Percentiles rank a stretch among this genome's conserved stretches.
Conservation (phyloP, 2,329 filamentous ascomycete species). For the Curvularia sp. region DNA sequence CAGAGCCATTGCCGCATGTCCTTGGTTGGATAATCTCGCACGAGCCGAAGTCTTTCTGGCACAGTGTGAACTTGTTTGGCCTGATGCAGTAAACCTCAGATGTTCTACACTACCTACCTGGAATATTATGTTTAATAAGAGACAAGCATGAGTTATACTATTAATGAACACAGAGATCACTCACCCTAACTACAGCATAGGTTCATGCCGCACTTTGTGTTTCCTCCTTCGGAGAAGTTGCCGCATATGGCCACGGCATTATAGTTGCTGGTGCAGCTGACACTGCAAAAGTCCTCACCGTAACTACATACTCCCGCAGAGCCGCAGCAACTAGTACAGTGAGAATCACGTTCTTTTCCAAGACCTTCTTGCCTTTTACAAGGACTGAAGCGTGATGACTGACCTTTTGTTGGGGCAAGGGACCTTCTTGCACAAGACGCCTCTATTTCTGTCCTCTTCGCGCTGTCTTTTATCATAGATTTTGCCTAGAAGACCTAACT, state of each 20-base stretch:
- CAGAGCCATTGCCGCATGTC: background rate
- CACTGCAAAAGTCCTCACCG: slow-evolving; percentile 17
- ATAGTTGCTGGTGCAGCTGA: slow-evolving; percentile 8
- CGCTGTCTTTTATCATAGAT: slow-evolving; percentile 1
- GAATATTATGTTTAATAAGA: slow-evolving; percentile 1
- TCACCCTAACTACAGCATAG: slow-evolving; percentile 22
- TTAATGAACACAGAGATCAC: background rate
- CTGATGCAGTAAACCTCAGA: slow-evolving; percentile 26
- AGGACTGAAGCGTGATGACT: background rate
- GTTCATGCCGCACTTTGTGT: slow-evolving; percentile 22
- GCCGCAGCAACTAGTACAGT: slow-evolving; percentile 11
- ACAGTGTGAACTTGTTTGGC: slow-evolving; percentile 31
- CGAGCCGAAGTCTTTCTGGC: slow-evolving; percentile 48
- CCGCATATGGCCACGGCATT: slow-evolving; percentile 6
- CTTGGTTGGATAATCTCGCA: slow-evolving; percentile 27
- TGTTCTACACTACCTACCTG: slow-evolving; percentile 31
- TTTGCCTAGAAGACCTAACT: background rate
- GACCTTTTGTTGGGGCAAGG: background rate
- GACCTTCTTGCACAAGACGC: slow-evolving; percentile 1
- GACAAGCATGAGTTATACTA: background rate
- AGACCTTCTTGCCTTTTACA: background rate
- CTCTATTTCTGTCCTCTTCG: slow-evolving; percentile 2
- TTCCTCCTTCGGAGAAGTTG: slow-evolving; percentile 7
- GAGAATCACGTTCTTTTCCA: background rate
- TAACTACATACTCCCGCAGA: slow-evolving; percentile 13